Base-by-base conservation (phyloP, 225 moss, liverwort and hornwort genomes). In the Pseudoscleropodium purum region DNA sequence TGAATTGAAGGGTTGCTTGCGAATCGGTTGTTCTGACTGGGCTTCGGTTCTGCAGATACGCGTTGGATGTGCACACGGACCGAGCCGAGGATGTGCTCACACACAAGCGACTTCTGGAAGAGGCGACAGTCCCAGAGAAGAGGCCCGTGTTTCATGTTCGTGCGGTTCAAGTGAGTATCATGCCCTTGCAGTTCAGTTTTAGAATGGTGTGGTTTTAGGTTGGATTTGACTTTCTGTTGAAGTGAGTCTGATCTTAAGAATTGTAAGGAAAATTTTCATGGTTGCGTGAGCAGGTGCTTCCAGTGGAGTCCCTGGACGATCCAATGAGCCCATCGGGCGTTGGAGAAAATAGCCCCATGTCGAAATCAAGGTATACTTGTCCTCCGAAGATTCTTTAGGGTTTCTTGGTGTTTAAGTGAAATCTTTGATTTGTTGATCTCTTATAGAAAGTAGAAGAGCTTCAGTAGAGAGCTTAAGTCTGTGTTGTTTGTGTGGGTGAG, bases 81-180 rank as follows among this genome's bases (percentile, higher is more conserved):
- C 94, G 97, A 89, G 97, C 99, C 9, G 99, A 99, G 93, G 99
- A 97, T 93, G 99, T 99, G 88, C 91, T 99, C 51, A 96, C 94
- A 27, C 99, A 99, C 84, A 99, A 97, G 90, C 92, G 92, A 34
- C 92, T 99, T 60, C 90, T 99, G 18, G 90, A 92, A 69, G 92
- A 95, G 83, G 99, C 99, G 41, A 93, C 91, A 85, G 89, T 91
- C 79, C 97, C 97, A 11, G 97, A 97, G 86, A 99, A 97, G 86
- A 87, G 97, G 90, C 99, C 97, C n/a, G 96, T 97, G 56, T 99
- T 99, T 92, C 95, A 97, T 88, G 96, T 99, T 74, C 97, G 99
- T 82, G 96, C 99, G 74, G 99, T 99, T 75, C 97, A 99, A 91
- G 99, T 97, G 92, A 94, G 96, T 90, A 7, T 33, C 34, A 31